Conservation (phyloP, 2,329 filamentous ascomycete genomes). For the Monilinia aucupariae region DNA sequence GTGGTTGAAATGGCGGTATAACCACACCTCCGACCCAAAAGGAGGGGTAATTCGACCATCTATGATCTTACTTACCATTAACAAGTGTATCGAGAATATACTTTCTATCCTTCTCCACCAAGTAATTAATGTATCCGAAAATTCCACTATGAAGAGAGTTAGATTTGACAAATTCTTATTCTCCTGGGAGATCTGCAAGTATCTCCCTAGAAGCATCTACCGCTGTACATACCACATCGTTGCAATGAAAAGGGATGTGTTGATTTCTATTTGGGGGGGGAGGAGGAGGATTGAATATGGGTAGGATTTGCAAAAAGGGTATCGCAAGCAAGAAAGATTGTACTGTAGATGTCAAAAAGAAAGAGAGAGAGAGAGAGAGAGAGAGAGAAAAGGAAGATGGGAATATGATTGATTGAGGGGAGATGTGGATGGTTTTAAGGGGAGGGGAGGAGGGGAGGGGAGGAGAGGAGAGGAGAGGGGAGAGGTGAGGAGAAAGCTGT, state of each 20-base stretch:
- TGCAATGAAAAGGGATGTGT: slow-evolving; percentile 1
- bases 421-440: slow-evolving; percentile 14
- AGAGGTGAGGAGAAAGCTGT: not conserved
- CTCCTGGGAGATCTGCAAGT: not conserved
- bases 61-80: slow-evolving; percentile 54
- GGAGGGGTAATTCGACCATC: slow-evolving; percentile 10
- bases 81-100: slow-evolving; percentile 94
- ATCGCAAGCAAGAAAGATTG: slow-evolving; percentile 16
- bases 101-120: slow-evolving; percentile 97
- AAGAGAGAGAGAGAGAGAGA: not conserved
- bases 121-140: slow-evolving; percentile 98
- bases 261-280: not conserved
- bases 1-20: not conserved
- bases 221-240: slow-evolving; percentile 30
- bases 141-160: slow-evolving; percentile 60
- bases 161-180: slow-evolving; percentile 14
- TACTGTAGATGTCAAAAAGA: not conserved
- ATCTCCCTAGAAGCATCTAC: not conserved
- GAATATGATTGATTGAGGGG: not conserved
- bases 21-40: slow-evolving; percentile 1
- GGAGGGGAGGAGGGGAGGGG: not conserved
- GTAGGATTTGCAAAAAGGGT: not conserved
- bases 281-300: slow-evolving; percentile 4
- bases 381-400: slow-evolving; percentile 1
- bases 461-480: slow-evolving; percentile 3